These are phyloP conservation scores for Lactifluus subvellereus DNA, from an alignment of 768 basidiomycete genomes.

Conservation along the genomic window DNA sequence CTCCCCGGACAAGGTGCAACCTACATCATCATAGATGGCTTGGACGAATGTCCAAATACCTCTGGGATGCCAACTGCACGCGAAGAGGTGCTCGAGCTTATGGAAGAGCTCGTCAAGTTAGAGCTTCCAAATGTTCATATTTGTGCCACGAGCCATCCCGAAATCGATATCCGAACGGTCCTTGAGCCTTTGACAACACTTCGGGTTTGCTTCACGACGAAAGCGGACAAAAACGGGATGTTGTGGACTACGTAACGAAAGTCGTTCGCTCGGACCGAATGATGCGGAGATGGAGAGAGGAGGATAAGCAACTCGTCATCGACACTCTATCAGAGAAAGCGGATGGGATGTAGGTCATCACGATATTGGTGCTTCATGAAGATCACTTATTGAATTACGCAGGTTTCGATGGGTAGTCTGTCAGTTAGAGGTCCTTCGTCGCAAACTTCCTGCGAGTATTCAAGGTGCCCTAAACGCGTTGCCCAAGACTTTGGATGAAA, in stretches of 20 bases:
- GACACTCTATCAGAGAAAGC: background rate
- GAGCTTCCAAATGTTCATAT: background rate
- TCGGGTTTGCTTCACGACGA: background rate
- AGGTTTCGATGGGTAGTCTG: conserved; percentile 11
- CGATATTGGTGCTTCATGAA: too few relatives aligned
- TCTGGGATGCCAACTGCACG: background rate
- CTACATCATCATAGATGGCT: conserved; percentile 2
- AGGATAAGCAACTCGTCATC: background rate
- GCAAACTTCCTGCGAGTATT: background rate
- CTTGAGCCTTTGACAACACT: background rate
- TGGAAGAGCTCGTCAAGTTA: background rate
- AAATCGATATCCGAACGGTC: background rate
- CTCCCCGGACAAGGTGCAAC: background rate
- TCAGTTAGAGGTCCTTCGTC: background rate
- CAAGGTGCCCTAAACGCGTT: background rate
- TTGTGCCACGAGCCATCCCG: background rate
- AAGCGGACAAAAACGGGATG: background rate
- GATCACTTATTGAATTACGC: background rate
- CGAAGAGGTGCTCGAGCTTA: background rate
- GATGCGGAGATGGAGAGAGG: conserved; percentile 1
- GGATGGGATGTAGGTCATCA: conserved; percentile 6
- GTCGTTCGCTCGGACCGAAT: background rate
- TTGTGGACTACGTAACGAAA: background rate
- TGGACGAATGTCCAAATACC: conserved; percentile 8
- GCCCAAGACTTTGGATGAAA: background rate